These are phyloP conservation scores for Lyophyllum semitale DNA, from an alignment of 768 basidiomycete genomes.

Conservation along the genomic window DNA sequence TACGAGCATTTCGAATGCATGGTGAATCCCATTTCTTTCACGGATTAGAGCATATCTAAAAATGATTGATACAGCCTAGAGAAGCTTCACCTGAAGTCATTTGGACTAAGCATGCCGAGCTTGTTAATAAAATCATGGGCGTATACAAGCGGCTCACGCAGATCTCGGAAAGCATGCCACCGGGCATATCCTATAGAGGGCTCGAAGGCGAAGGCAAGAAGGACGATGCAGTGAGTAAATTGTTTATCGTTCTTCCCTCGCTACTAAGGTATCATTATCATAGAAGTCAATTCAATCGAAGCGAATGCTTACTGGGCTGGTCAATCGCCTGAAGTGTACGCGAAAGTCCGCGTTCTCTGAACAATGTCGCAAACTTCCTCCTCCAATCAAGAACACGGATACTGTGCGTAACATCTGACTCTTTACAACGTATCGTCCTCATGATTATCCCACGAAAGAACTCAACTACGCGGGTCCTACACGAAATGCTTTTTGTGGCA, in stretches of 20 bases:
- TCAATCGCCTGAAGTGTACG: not conserved
- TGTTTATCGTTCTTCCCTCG: not conserved
- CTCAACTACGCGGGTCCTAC: not conserved
- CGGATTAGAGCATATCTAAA: not conserved
- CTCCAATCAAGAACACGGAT: constrained; percentile 2
- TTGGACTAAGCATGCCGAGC: not conserved
- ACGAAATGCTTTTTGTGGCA: constrained; percentile 12
- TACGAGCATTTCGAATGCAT: not conserved
- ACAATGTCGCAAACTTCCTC: not conserved
- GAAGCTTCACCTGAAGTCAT: constrained; percentile 2
- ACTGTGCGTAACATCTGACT: not conserved
- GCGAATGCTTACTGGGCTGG: constrained; percentile 3
- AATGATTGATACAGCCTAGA: not conserved
- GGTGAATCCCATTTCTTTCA: not conserved
- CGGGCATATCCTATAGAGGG: not conserved
- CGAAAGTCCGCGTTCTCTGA: constrained; percentile 8
- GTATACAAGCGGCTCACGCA: not conserved
- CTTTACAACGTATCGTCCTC: not conserved
- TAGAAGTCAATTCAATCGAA: not conserved
- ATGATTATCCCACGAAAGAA: not conserved
- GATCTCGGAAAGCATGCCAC: not conserved
- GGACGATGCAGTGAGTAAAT: not conserved
- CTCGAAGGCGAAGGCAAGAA: not conserved
- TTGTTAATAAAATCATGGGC: not conserved
- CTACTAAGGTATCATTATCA: not conserved